phyloP scores from a whole-genome alignment of 139 green algal species.

The Gonium pectorale region DNA sequence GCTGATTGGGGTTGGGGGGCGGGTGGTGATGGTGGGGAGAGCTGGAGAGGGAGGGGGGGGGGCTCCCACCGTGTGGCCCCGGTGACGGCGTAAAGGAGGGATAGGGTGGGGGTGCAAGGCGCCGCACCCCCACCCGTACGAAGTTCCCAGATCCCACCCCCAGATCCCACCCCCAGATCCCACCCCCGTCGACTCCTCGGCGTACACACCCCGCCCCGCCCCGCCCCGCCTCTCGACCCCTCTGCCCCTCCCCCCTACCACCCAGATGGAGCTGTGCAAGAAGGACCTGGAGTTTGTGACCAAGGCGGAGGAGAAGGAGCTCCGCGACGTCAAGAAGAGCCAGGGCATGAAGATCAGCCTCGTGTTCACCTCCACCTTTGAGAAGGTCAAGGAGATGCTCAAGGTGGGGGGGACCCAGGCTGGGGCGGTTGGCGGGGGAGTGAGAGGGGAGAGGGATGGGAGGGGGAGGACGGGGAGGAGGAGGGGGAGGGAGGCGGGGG shows the following conservation, averaged over 20 bases:
- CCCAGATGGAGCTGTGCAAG: slow-evolving; percentile 68
- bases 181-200: too few species aligned
- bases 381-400: slow-evolving; percentile 58
- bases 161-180: too few species aligned
- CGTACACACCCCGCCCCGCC: background rate
- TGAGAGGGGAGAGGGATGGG: background rate
- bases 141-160: too few species aligned
- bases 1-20: too few species aligned
- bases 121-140: too few species aligned
- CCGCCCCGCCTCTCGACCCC: background rate
- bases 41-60: background rate
- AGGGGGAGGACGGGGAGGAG: background rate
- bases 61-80: too few species aligned
- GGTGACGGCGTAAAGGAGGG: too few species aligned
- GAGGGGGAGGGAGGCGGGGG: background rate
- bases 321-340: slow-evolving; percentile 83
- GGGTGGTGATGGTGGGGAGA: background rate
- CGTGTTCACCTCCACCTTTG: slow-evolving; percentile 45
- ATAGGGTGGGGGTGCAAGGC: too few species aligned
- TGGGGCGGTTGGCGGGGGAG: too few species aligned
- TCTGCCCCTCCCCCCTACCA: background rate
- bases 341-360: slow-evolving; percentile 68
- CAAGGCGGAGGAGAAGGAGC: slow-evolving; percentile 68
- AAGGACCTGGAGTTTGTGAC: slow-evolving; percentile 77
- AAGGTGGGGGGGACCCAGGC: background rate